Conservation (phyloP, 148 eudicot species). For the Rhododendron molle region DNA sequence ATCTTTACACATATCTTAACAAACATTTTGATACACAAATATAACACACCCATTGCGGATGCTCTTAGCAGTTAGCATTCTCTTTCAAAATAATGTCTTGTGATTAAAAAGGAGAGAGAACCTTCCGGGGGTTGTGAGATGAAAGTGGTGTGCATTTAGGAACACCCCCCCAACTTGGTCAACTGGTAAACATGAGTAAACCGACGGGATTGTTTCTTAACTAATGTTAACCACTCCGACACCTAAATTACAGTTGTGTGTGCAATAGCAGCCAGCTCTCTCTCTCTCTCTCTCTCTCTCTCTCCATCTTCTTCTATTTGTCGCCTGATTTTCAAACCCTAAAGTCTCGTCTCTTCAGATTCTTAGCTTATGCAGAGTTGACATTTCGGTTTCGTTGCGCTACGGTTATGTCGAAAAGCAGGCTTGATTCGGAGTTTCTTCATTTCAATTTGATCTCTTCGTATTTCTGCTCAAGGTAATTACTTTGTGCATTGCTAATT, state of each 20-base stretch:
- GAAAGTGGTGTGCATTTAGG: neutral
- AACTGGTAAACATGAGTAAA: neutral
- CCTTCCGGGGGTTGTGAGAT: neutral
- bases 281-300: neutral
- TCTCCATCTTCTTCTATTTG: neutral
- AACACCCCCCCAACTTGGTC: neutral
- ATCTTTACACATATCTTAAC: no score
- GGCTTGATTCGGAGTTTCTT: neutral
- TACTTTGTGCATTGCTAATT: neutral
- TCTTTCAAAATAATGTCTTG: no score
- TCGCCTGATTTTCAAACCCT: slow-evolving; percentile 3
- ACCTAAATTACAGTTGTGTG: neutral
- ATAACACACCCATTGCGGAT: no score
- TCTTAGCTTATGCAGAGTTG: neutral
- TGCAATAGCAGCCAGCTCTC: neutral
- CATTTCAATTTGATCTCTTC: neutral
- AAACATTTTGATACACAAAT: no score
- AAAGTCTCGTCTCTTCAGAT: neutral
- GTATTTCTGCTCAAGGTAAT: neutral
- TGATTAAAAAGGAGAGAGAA: neutral
- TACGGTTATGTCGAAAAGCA: neutral
- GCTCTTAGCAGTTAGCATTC: no score
- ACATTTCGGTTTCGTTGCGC: neutral
- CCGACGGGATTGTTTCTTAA: neutral
- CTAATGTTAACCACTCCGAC: neutral